Evolutionary conservation across 495 filamentous ascomycete species (phyloP).

Genomic region (Xylaria grammica): DNA sequence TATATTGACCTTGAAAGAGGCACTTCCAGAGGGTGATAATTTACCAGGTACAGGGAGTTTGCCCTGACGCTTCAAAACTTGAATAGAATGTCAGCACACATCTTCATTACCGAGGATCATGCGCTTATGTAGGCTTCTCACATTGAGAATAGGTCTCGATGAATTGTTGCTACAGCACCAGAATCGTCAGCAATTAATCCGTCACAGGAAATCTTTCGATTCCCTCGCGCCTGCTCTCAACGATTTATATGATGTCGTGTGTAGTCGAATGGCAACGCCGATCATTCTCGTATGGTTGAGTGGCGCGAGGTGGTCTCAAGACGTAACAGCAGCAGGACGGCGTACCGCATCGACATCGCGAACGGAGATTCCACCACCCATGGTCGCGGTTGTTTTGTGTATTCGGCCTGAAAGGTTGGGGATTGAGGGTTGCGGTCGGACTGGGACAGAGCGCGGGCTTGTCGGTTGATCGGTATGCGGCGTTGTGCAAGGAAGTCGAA

Average conservation of each 20-base stretch:
- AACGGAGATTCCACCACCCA: constrained; percentile 78
- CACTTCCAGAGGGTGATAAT: too few relatives aligned
- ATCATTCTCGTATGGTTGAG: constrained; percentile 30
- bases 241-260: constrained; percentile 9
- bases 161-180: constrained; percentile 58
- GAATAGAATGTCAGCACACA: constrained; percentile 52
- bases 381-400: constrained; percentile 59
- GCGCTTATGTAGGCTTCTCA: constrained; percentile 42
- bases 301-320: constrained; percentile 17
- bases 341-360: constrained; percentile 74
- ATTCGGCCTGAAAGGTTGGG: background rate
- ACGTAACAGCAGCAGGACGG: constrained; percentile 25
- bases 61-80: constrained; percentile 79
- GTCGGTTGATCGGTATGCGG: constrained; percentile 10
- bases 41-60: constrained; percentile 88
- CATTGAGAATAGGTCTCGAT: constrained; percentile 71
- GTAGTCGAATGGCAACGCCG: constrained; percentile 5
- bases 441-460: constrained; percentile 13
- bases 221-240: constrained; percentile 43
- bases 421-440: constrained; percentile 1
- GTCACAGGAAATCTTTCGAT: constrained; percentile 43
- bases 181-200: constrained; percentile 44
- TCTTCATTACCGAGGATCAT: too few relatives aligned
- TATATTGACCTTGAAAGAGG: too few relatives aligned
- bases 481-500: constrained; percentile 5